phyloP scores from a whole-genome alignment of 345 rosid species.

The Camelina hispida region DNA sequence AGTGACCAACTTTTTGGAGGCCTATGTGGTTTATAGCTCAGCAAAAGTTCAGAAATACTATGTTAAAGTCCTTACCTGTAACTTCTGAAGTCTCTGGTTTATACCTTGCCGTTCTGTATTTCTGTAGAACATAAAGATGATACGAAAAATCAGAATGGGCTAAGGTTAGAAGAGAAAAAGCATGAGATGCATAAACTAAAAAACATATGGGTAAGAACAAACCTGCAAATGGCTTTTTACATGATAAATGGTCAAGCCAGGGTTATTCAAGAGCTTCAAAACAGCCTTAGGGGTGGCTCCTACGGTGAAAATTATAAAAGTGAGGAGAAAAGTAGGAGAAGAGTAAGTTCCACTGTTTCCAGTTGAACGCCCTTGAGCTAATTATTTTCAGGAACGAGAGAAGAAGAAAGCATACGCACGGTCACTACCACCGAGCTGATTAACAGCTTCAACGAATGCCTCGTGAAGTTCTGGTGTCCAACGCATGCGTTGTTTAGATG shows the following conservation, averaged over 20 bases:
- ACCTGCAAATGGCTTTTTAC: conserved; percentile 99
- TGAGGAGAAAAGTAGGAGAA: conserved; percentile 8
- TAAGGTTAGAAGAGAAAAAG: conserved; percentile 14
- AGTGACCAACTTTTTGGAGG: conserved; percentile 9
- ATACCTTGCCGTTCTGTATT: conserved; percentile 88
- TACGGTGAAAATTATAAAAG: conserved; percentile 41
- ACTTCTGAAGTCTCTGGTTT: conserved; percentile 83
- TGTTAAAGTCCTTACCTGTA: conserved; percentile 37
- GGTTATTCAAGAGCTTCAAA: conserved; percentile 80
- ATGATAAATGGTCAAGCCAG: conserved; percentile 89
- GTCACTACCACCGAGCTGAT: conserved; percentile 89
- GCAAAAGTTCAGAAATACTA: background rate
- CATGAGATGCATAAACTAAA: background rate
- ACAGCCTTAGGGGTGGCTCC: conserved; percentile 99
- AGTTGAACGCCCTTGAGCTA: conserved; percentile 1
- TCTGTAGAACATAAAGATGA: conserved; percentile 50
- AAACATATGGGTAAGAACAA: conserved; percentile 19
- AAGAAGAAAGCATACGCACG: conserved; percentile 54
- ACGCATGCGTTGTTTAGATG: conserved; percentile 78
- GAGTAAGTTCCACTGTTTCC: background rate
- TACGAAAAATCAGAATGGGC: conserved; percentile 2
- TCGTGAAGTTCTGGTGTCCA: conserved; percentile 99
- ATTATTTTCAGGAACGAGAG: conserved; percentile 11
- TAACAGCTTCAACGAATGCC: conserved; percentile 91
- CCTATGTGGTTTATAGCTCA: background rate